Percentiles rank a stretch among this genome's conserved stretches.
phyloP scores from a whole-genome alignment of 192 early-diverging fungal genomes.

The Coemansia sp. region DNA sequence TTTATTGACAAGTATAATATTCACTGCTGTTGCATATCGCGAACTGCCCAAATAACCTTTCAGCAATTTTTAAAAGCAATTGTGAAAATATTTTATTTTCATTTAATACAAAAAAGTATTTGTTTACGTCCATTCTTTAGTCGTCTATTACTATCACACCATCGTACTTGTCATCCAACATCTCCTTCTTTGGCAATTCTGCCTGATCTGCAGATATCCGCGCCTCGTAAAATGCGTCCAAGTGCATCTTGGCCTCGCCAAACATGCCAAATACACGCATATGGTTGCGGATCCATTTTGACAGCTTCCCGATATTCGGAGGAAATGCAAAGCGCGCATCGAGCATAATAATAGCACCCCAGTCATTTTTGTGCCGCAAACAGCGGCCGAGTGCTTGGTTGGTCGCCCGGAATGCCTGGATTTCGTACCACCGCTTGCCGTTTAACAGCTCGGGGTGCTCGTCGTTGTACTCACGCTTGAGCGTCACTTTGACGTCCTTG shows the following conservation, averaged over 20 bases:
- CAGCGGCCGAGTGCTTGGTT: conserved; percentile 64
- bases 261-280: conserved; percentile 16
- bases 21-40: no score
- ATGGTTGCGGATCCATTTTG: conserved; percentile 51
- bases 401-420: conserved; percentile 59
- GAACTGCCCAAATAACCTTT: no score
- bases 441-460: conserved; percentile 19
- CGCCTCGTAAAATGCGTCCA: conserved; percentile 22
- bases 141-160: neutral
- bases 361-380: conserved; percentile 57
- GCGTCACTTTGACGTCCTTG: conserved; percentile 50
- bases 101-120: no score
- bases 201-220: no score
- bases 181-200: no score
- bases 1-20: no score
- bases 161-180: no score
- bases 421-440: conserved; percentile 57
- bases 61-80: no score
- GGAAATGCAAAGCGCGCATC: conserved; percentile 50
- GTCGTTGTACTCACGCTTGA: conserved; percentile 57
- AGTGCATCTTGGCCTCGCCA: conserved; percentile 14
- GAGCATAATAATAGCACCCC: conserved; percentile 62
- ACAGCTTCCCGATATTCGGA: conserved; percentile 30
- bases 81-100: no score
- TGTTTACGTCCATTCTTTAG: no score